Evolutionary conservation across 306 rosid genomes (phyloP), one percentile per base, ranked within the genome.

Genomic region (Astragalus membranaceus): DNA sequence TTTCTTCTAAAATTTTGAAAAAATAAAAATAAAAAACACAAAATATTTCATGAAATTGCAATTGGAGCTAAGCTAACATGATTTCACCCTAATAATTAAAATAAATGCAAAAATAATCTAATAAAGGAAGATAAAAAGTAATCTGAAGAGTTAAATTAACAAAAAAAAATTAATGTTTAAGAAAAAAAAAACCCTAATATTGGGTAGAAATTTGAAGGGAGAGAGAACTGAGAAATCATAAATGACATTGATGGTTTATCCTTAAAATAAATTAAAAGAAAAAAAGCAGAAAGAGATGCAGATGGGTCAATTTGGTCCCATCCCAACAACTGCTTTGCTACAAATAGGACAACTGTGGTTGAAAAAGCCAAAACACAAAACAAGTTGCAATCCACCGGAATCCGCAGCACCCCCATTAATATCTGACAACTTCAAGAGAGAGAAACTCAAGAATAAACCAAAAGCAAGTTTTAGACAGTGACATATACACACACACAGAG

Each of bases 231-330:
- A 39, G 68, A 82, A 86, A 83, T 80, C 69, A 86, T 14, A 63
- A 79, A 74, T 76, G 93, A 86, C 74, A 85, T 85, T 80, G 96
- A 92, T 86, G 83, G 49, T 83, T 79, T 81, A 84, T 81, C 82
- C 73, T 83, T 87, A 88, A 78, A 80, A 74, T 43, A 7, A 26
- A 26, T 26, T 26, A 26, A 26, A 88, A 78, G 79, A 74, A 36
- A 7, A 61, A 41, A 62, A 14, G 67, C 80, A 80, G 52, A 84
- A 79, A 64, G 82, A 55, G 54, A 75, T 59, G 76, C 69, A 77
- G 79, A 92, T 73, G 87, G 92, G 89, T 81, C 86, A 74, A 77
- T 73, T 75, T 83, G 98, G 96, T 80, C 96, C 96, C 96, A 89
- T 88, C 88, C 78, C 88, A 85, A 83, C 92, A 81, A 81, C 86